Percentiles rank a stretch among this genome's conserved stretches.
Evolutionary conservation across 2,329 filamentous ascomycete species (phyloP).

Genomic region (Onygenales sp.): DNA sequence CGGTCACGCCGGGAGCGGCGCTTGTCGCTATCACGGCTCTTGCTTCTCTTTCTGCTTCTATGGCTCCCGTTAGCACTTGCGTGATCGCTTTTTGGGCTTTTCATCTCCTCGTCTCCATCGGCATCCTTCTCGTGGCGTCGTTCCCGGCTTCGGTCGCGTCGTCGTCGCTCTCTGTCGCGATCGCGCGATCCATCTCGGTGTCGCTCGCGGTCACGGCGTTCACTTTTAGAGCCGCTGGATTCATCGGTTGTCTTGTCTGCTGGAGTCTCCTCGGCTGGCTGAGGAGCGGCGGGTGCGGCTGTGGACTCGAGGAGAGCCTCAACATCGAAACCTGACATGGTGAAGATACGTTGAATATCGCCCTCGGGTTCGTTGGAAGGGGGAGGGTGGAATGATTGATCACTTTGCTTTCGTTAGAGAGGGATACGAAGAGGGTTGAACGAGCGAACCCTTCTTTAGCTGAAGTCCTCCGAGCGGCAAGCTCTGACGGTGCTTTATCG

Average conservation of each 20-base stretch:
- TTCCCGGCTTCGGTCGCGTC: constrained; percentile 52
- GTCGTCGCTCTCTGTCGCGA: constrained; percentile 47
- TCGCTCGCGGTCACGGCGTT: constrained; percentile 47
- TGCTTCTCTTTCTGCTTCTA: constrained; percentile 71
- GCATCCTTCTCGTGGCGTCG: constrained; percentile 42
- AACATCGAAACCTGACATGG: constrained; percentile 66
- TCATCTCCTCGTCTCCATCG: constrained; percentile 49
- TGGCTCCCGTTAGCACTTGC: constrained; percentile 60
- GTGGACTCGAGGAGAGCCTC: constrained; percentile 85
- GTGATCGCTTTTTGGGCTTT: constrained; percentile 63
- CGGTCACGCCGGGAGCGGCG: constrained; percentile 64
- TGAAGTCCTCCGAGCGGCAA: not conserved
- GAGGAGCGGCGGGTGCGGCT: constrained; percentile 44
- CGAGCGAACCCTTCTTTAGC: constrained; percentile 26
- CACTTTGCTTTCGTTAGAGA: constrained; percentile 30
- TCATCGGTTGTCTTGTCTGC: constrained; percentile 50
- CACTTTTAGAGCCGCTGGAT: constrained; percentile 42
- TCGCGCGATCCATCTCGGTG: constrained; percentile 49
- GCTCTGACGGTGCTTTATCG: not conserved
- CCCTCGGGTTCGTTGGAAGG: constrained; percentile 19
- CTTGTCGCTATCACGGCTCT: constrained; percentile 66
- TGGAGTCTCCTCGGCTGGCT: constrained; percentile 26
- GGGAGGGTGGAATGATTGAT: constrained; percentile 22
- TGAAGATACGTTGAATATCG: constrained; percentile 22
- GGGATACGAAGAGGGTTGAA: constrained; percentile 16